phyloP scores from a whole-genome alignment of 202 grass and related monocot genomes.

The Digitaria exilis region DNA sequence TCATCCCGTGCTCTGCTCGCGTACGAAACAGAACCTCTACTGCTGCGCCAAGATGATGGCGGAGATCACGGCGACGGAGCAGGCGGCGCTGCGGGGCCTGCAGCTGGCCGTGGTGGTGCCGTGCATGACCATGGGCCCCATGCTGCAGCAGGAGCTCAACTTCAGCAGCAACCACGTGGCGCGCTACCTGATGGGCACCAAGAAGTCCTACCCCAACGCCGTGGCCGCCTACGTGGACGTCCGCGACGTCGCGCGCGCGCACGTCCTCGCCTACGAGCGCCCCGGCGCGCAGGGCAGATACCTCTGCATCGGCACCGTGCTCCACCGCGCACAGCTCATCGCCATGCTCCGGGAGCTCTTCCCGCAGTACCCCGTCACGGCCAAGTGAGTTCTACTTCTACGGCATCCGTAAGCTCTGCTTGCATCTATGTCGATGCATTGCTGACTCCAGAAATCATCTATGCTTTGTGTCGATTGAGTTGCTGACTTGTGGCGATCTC shows the following conservation, averaged over 20 bases:
- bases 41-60: slow-evolving; percentile 50
- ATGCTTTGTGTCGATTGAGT: no score
- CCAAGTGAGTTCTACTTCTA: background rate
- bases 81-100: background rate
- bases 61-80: slow-evolving; percentile 38
- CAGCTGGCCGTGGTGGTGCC: slow-evolving; percentile 51
- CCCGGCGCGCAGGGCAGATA: slow-evolving; percentile 29
- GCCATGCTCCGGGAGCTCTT: slow-evolving; percentile 30
- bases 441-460: no score
- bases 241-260: slow-evolving; percentile 54
- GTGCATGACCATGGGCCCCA: slow-evolving; percentile 12
- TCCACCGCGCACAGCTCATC: slow-evolving; percentile 41
- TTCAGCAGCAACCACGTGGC: slow-evolving; percentile 34
- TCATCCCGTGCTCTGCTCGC: background rate
- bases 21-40: slow-evolving; percentile 37
- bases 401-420: no score
- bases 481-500: background rate
- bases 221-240: slow-evolving; percentile 62
- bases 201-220: slow-evolving; percentile 43
- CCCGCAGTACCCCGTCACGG: slow-evolving; percentile 42
- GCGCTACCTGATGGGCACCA: slow-evolving; percentile 47
- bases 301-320: slow-evolving; percentile 54
- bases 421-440: no score
- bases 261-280: slow-evolving; percentile 45
- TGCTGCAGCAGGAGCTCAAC: slow-evolving; percentile 45